These are phyloP conservation scores for Tuber indicum DNA, from an alignment of 495 filamentous ascomycete genomes.

Conservation along the genomic window DNA sequence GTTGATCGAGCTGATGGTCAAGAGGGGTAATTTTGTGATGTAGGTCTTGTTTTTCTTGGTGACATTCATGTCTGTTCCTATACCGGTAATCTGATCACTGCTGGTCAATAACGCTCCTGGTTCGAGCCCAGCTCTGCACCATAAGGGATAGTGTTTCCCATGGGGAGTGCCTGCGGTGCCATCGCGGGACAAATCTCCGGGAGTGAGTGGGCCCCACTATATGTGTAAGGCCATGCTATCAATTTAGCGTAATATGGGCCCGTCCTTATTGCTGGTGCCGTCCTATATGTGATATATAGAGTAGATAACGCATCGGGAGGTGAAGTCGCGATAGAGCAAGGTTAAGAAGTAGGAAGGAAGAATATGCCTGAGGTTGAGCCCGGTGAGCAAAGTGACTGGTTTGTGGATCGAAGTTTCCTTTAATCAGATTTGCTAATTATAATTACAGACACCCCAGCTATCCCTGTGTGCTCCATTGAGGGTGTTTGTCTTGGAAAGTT, in stretches of 20 bases:
- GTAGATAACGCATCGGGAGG: conserved; percentile 47
- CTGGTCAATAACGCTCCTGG: conserved; percentile 52
- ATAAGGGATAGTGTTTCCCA: conserved; percentile 48
- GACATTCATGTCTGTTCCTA: conserved; percentile 50
- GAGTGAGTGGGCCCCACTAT: conserved; percentile 46
- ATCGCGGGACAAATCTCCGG: conserved; percentile 53
- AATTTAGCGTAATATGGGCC: conserved; percentile 49
- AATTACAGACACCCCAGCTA: conserved; percentile 47
- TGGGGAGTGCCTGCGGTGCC: conserved; percentile 49
- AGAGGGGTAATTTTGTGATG: conserved; percentile 30
- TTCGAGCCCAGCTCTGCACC: conserved; percentile 49
- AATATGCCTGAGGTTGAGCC: conserved; percentile 48
- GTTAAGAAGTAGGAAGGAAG: conserved; percentile 9
- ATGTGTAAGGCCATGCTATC: conserved; percentile 52
- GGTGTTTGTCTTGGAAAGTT: not conserved
- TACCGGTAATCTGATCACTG: conserved; percentile 52
- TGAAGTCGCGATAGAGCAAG: conserved; percentile 47
- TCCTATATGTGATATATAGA: conserved; percentile 51
- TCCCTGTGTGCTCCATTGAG: conserved; percentile 27
- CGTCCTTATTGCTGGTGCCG: conserved; percentile 43
- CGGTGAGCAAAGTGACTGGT: conserved; percentile 47
- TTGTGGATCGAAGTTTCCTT: not conserved
- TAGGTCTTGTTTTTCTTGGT: conserved; percentile 50
- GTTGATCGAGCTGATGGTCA: conserved; percentile 42
- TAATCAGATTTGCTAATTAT: not conserved